Conservation (phyloP, 352 stramenopile genomes). For the Phytopythium montanum region DNA sequence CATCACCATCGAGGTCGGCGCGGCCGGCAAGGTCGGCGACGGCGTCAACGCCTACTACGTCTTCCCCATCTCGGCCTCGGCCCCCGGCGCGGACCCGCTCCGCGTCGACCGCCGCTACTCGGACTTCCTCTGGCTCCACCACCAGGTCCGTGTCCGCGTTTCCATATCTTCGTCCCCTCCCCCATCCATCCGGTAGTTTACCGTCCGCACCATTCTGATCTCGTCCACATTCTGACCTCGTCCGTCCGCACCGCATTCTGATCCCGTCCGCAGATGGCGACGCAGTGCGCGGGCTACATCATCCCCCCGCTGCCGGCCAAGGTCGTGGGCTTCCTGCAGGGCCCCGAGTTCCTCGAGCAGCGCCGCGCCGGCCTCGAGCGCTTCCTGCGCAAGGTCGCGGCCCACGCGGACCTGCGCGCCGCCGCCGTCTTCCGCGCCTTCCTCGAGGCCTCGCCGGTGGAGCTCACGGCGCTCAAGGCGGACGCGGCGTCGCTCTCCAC, state of each 20-base stretch:
- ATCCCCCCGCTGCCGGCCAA: constrained; percentile 80
- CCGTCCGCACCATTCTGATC: not conserved
- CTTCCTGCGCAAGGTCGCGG: constrained; percentile 74
- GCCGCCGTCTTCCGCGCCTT: constrained; percentile 69
- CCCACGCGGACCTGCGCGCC: constrained; percentile 72
- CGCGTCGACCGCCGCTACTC: constrained; percentile 82
- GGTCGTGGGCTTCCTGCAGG: constrained; percentile 70
- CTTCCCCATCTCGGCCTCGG: constrained; percentile 70
- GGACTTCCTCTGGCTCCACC: constrained; percentile 84
- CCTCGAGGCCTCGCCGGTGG: constrained; percentile 69
- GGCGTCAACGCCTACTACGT: constrained; percentile 85
- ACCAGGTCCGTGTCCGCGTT: constrained; percentile 32
- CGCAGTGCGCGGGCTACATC: constrained; percentile 79
- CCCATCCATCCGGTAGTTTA: not conserved
- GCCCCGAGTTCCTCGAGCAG: constrained; percentile 77
- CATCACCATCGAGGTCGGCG: constrained; percentile 49
- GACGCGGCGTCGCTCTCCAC: constrained; percentile 22
- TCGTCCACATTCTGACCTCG: no score
- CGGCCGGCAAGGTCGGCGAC: constrained; percentile 74
- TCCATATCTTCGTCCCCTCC: no score
- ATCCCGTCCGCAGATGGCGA: constrained; percentile 27
- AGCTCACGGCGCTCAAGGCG: constrained; percentile 68
- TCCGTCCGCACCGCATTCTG: no score
- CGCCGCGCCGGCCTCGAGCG: constrained; percentile 70
- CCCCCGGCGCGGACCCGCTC: constrained; percentile 26